Conservation (phyloP, 2,329 filamentous ascomycete genomes). For the Akanthomyces dipterigenus region DNA sequence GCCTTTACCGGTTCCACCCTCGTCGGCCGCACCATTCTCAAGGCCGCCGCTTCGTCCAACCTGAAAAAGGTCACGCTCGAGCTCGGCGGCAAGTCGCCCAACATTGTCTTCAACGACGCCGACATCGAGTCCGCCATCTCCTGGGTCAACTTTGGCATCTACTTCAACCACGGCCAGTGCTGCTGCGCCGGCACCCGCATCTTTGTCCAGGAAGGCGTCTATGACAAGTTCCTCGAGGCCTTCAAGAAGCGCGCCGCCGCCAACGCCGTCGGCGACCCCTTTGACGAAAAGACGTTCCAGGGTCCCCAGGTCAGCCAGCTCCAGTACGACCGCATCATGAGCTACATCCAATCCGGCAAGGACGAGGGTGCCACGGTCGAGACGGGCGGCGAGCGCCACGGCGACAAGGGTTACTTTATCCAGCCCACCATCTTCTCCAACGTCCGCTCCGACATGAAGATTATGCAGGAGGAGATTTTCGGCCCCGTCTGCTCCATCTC, state of each 20-base stretch:
- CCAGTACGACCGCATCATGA: slow-evolving; percentile 80
- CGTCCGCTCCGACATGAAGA: slow-evolving; percentile 74
- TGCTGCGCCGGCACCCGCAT: slow-evolving; percentile 70
- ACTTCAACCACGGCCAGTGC: slow-evolving; percentile 53
- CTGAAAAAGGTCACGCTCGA: slow-evolving; percentile 72
- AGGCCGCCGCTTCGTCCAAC: slow-evolving; percentile 65
- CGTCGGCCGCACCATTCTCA: slow-evolving; percentile 66
- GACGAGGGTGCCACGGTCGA: slow-evolving; percentile 52
- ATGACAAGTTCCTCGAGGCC: slow-evolving; percentile 70
- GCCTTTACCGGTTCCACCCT: slow-evolving; percentile 69
- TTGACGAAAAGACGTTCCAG: slow-evolving; percentile 69
- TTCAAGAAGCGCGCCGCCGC: slow-evolving; percentile 66
- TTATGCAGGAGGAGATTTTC: slow-evolving; percentile 83
- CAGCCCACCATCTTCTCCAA: slow-evolving; percentile 80
- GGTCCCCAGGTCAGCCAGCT: slow-evolving; percentile 74
- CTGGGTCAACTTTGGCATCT: slow-evolving; percentile 63
- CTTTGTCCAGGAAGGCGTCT: slow-evolving; percentile 74
- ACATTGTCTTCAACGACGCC: slow-evolving; percentile 68
- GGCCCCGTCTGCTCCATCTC: slow-evolving; percentile 73
- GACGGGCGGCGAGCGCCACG: slow-evolving; percentile 42
- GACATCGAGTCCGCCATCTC: slow-evolving; percentile 66
- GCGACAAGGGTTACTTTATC: slow-evolving; percentile 75
- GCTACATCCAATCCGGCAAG: slow-evolving; percentile 59
- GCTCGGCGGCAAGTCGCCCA: slow-evolving; percentile 68
- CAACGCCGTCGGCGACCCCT: slow-evolving; percentile 75